phyloP scores from a whole-genome alignment of 2,329 filamentous ascomycete genomes.

The Ambrosiella cleistominuta region DNA sequence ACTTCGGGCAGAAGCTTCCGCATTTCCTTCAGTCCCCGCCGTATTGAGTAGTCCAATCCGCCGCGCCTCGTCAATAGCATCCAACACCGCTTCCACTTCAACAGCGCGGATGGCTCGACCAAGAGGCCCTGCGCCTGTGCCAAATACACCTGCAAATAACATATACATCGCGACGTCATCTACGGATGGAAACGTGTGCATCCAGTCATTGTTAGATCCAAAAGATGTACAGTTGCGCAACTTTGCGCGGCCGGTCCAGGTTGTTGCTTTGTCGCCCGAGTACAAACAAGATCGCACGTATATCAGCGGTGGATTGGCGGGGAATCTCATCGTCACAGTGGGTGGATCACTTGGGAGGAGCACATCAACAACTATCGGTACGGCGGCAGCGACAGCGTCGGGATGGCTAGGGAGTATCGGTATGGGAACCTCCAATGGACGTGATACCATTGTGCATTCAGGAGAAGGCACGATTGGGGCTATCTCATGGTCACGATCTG shows the following conservation, averaged over 20 bases:
- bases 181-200: constrained; percentile 87
- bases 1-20: constrained; percentile 18
- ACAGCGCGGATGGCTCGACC: constrained; percentile 26
- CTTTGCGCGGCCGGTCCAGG: constrained; percentile 81
- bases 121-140: constrained; percentile 38
- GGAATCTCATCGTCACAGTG: constrained; percentile 69
- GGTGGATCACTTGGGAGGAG: constrained; percentile 65
- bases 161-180: constrained; percentile 90
- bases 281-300: constrained; percentile 82
- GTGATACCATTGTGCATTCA: constrained; percentile 73
- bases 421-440: constrained; percentile 51
- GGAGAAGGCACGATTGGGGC: constrained; percentile 82
- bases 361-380: constrained; percentile 72
- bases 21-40: constrained; percentile 4
- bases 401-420: constrained; percentile 87
- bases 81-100: constrained; percentile 27
- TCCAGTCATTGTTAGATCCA: constrained; percentile 69
- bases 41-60: constrained; percentile 14
- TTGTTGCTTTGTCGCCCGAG: constrained; percentile 85
- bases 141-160: constrained; percentile 66
- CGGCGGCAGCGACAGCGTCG: constrained; percentile 66
- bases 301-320: constrained; percentile 75
- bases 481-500: constrained; percentile 87
- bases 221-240: constrained; percentile 86
- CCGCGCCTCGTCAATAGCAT: constrained; percentile 17